Evolutionary conservation across 2,329 filamentous ascomycete species (phyloP).

Genomic region (Aspergillus tubingensis): DNA sequence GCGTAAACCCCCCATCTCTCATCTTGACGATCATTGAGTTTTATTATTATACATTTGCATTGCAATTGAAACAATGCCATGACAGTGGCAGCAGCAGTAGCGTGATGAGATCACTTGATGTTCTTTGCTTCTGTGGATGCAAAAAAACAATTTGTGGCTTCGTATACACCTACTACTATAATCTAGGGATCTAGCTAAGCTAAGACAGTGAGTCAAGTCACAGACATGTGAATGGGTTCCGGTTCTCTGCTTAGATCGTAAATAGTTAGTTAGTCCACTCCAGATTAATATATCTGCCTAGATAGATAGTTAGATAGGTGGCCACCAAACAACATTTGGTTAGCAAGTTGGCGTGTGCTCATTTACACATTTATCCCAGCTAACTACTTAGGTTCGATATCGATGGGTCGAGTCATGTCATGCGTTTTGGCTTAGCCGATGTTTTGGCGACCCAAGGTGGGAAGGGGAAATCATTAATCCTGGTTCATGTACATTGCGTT

Average conservation of each 20-base stretch:
- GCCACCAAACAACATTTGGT: too few relatives aligned
- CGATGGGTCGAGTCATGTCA: slow-evolving; percentile 8
- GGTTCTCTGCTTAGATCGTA: background rate
- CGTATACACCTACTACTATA: too few relatives aligned
- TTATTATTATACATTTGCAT: too few relatives aligned
- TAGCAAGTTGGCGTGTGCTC: background rate
- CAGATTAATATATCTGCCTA: slow-evolving; percentile 1
- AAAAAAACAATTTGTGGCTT: too few relatives aligned
- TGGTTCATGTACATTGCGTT: too few relatives aligned
- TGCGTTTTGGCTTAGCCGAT: slow-evolving; percentile 1
- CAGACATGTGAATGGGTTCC: background rate
- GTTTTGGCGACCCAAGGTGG: background rate
- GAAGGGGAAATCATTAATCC: background rate
- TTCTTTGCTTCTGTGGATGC: slow-evolving; percentile 6
- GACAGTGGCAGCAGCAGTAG: background rate
- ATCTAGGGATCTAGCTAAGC: too few relatives aligned
- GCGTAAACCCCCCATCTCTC: too few relatives aligned
- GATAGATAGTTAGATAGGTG: background rate
- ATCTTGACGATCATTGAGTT: slow-evolving; percentile 8
- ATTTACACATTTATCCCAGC: too few relatives aligned
- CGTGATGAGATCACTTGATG: slow-evolving; percentile 14
- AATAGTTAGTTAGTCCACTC: background rate
- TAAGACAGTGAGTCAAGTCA: background rate
- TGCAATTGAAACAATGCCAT: background rate
- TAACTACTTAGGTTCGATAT: too few relatives aligned